Conservation (phyloP, 2,329 filamentous ascomycete species). For the Colletotrichum theobromicola region DNA sequence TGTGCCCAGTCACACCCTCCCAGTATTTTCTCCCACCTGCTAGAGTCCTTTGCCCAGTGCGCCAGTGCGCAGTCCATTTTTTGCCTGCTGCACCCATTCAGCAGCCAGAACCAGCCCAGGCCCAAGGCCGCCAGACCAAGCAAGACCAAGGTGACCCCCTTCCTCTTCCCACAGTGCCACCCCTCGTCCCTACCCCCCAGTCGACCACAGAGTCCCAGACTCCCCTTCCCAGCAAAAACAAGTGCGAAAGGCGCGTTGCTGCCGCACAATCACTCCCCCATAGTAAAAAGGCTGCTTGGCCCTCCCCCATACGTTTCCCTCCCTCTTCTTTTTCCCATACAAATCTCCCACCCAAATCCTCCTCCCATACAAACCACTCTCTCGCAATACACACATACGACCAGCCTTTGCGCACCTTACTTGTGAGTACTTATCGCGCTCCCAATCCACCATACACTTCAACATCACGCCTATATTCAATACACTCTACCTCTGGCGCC, state of each 20-base stretch:
- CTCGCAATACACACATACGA: constrained; percentile 47
- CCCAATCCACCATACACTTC: constrained; percentile 35
- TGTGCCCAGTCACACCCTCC: neutral
- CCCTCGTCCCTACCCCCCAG: constrained; percentile 26
- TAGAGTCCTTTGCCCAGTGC: neutral
- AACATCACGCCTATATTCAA: constrained; percentile 37
- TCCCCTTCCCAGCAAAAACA: constrained; percentile 28
- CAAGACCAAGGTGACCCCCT: neutral
- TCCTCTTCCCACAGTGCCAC: constrained; percentile 29
- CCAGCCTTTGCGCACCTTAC: constrained; percentile 27
- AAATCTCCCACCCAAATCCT: constrained; percentile 61
- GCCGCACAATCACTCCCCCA: constrained; percentile 65
- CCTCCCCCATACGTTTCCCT: constrained; percentile 60
- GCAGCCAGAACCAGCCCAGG: constrained; percentile 3
- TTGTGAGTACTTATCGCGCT: constrained; percentile 57
- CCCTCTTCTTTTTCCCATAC: constrained; percentile 66
- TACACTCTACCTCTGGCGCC: neutral
- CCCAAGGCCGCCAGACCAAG: neutral
- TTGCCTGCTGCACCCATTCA: constrained; percentile 10
- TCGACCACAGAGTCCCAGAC: constrained; percentile 12
- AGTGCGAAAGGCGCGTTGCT: constrained; percentile 38
- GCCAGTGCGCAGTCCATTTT: constrained; percentile 17
- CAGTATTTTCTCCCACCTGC: neutral
- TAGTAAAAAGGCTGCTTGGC: constrained; percentile 68
- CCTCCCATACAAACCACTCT: constrained; percentile 55